phyloP scores from a whole-genome alignment of 257 asterid genomes.

The Solanum piurae region DNA sequence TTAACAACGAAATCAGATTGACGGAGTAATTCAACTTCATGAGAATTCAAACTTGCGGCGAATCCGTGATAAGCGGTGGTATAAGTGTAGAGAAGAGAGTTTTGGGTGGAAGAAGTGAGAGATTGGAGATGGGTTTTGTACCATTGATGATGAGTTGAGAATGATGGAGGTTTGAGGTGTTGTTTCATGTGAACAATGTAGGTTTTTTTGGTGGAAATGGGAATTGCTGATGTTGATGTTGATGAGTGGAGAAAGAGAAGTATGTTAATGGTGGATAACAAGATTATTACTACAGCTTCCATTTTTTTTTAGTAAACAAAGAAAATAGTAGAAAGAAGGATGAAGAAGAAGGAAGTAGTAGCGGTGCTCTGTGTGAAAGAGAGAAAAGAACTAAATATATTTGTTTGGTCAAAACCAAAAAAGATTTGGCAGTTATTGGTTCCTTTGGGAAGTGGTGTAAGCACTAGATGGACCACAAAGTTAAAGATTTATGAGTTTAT shows the following conservation, averaged over 20 bases:
- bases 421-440: neutral
- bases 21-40: conserved; percentile 24
- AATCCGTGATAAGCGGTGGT: conserved; percentile 23
- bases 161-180: conserved; percentile 19
- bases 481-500: too few species aligned
- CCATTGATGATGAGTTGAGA: conserved; percentile 26
- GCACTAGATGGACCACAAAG: too few species aligned
- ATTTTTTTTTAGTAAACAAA: too few species aligned
- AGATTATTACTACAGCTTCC: neutral
- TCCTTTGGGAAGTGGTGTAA: neutral
- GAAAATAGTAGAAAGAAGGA: too few species aligned
- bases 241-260: conserved; percentile 12
- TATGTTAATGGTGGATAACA: neutral
- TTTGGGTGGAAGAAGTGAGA: neutral
- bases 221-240: neutral
- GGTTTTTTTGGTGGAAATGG: conserved; percentile 1
- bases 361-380: neutral
- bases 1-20: conserved; percentile 18
- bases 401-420: too few species aligned
- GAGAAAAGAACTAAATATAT: neutral
- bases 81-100: conserved; percentile 23
- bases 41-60: conserved; percentile 18
- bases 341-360: too few species aligned
- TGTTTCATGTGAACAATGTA: conserved; percentile 37
- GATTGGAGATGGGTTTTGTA: conserved; percentile 11